Evolutionary conservation across 805 yeast species (phyloP), one percentile per base, ranked within the genome.

Genomic region (Cyberlindnera suaveolens): DNA sequence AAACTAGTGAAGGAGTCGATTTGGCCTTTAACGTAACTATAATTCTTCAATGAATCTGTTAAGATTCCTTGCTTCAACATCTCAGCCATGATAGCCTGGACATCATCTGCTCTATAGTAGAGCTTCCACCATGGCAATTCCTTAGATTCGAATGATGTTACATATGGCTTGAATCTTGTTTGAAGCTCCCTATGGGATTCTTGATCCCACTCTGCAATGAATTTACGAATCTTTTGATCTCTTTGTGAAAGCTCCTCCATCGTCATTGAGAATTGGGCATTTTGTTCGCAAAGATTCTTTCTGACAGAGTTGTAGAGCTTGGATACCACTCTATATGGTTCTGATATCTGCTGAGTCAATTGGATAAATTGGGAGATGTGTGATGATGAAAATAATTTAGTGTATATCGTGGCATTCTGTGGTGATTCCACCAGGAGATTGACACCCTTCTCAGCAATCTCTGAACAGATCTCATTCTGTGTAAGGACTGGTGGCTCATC

Each of bases 21-120:
- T 33, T 57, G 56, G 5, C 68, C 68, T n/a, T 59, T 57, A n/a
- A 63, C 50, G 36, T 58, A 58, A 34, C 61, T 54, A 35, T 60
- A 55, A 36, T 51, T 53, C 19, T 54, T 53, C 18, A 54, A 38
- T 31, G 65, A 57, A 18, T 55, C 54, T 16, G 54, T 50, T 39
- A 62, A 39, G 6, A 56, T 40, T 1, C 57, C 58, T 3, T 51
- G 41, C 19, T 56, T 48, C 11, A 63, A 45, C 58, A 62, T 51
- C 31, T 54, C 52, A 15, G 56, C 50, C 3, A 64, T 36, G 16
- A 55, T 50, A 36, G 49, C 49, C 35, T 57, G 57, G 16, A 63
- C 46, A 35, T 56, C 61, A 44, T 63, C 66, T 18, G 59, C 58
- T 34, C 58, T 54, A 10, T 56, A 48, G 48, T 63, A 63, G 14